These are phyloP conservation scores for Lachancea nothofagi DNA, from an alignment of 805 yeast species.

Conservation along the genomic window DNA sequence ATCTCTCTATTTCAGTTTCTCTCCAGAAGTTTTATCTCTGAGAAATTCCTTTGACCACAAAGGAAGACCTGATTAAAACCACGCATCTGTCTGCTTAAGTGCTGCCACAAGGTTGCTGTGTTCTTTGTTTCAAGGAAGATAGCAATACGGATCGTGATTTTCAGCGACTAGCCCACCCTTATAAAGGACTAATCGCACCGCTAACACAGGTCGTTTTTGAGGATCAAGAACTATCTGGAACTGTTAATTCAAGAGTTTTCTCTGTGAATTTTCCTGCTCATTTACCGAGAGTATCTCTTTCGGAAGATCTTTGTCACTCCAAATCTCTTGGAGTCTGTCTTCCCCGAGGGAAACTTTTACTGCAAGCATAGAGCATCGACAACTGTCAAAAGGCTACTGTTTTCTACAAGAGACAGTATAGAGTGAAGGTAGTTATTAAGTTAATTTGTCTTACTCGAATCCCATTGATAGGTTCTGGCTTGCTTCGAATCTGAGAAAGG, in stretches of 20 bases:
- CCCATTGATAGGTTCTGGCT: conserved; percentile 7
- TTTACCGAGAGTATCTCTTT: too few species aligned
- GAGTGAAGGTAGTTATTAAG: conserved; percentile 30
- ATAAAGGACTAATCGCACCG: too few species aligned
- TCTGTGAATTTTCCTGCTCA: neutral
- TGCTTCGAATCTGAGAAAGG: conserved; percentile 1
- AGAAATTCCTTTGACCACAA: conserved; percentile 1
- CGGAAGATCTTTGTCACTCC: too few species aligned
- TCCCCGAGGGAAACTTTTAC: too few species aligned
- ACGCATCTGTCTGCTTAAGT: conserved; percentile 12
- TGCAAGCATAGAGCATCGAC: neutral
- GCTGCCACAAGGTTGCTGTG: conserved; percentile 9
- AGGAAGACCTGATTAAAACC: conserved; percentile 4
- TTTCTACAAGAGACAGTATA: conserved; percentile 5
- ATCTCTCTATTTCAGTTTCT: conserved; percentile 10
- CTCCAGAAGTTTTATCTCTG: conserved; percentile 3
- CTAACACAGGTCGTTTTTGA: neutral
- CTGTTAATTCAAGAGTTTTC: conserved; percentile 6
- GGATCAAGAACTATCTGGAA: neutral
- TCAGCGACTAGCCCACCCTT: too few species aligned
- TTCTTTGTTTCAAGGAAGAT: conserved; percentile 1
- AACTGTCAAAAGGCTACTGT: conserved; percentile 8
- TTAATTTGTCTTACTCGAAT: conserved; percentile 29
- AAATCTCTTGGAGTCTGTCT: too few species aligned
- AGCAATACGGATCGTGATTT: conserved; percentile 8